Conservation (phyloP, 768 basidiomycete species). For the Clitopilus hobsonii region DNA sequence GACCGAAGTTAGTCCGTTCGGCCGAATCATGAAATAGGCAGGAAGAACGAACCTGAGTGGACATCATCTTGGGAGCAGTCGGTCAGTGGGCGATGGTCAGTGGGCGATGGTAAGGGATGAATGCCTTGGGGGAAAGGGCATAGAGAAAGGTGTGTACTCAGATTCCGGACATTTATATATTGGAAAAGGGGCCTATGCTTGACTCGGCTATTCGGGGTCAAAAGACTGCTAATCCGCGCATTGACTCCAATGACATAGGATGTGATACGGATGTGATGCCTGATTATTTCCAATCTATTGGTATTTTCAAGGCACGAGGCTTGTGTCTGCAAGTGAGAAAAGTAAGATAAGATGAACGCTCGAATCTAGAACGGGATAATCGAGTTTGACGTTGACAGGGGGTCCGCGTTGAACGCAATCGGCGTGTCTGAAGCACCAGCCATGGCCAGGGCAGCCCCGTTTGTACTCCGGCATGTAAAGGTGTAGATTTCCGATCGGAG, state of each 20-base stretch:
- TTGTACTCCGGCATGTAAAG: not conserved
- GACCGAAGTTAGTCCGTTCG: not conserved
- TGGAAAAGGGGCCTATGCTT: not conserved
- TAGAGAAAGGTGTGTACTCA: not conserved
- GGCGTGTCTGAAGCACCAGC: not conserved
- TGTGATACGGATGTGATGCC: not conserved
- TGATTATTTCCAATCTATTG: not conserved
- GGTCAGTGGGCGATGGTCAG: not conserved
- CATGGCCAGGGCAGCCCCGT: not conserved
- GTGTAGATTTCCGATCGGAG: not conserved
- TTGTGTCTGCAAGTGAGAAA: not conserved
- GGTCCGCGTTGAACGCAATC: not conserved
- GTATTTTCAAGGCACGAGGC: not conserved
- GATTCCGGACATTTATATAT: not conserved
- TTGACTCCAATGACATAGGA: not conserved
- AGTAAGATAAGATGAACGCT: not conserved
- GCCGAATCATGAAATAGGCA: not conserved
- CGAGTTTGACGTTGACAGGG: not conserved
- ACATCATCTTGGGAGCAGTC: not conserved
- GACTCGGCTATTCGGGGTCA: not conserved
- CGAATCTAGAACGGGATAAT: not conserved
- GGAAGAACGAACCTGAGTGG: not conserved
- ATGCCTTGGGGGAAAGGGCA: not conserved
- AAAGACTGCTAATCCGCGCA: not conserved
- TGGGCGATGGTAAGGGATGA: not conserved